Conservation (phyloP, 163 green algal genomes). For the Coccomyxa subellipsoidea region DNA sequence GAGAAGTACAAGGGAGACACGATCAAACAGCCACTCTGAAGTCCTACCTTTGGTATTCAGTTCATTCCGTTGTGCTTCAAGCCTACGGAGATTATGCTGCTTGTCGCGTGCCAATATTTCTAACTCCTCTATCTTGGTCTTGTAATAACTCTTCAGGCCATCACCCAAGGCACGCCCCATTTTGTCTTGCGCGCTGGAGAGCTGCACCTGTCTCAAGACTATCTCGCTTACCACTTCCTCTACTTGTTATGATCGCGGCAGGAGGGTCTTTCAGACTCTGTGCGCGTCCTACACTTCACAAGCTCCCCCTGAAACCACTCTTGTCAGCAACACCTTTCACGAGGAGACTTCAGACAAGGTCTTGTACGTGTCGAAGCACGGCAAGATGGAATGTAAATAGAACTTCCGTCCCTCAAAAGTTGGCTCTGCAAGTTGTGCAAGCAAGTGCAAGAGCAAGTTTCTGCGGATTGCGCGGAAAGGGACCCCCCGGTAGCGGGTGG, state of each 20-base stretch:
- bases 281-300: too few relatives aligned
- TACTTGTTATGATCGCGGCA: neutral
- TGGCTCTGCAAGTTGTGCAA: too few relatives aligned
- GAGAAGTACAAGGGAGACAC: too few relatives aligned
- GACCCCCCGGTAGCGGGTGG: too few relatives aligned
- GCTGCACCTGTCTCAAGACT: neutral
- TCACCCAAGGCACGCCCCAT: slow-evolving; percentile 29
- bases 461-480: too few relatives aligned
- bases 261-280: neutral
- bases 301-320: too few relatives aligned
- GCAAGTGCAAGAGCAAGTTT: too few relatives aligned
- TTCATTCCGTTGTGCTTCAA: slow-evolving; percentile 98
- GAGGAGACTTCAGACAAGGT: too few relatives aligned
- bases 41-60: slow-evolving; percentile 91
- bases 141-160: slow-evolving; percentile 35
- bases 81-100: slow-evolving; percentile 87
- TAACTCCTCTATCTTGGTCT: slow-evolving; percentile 89
- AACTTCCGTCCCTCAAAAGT: too few relatives aligned
- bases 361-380: too few relatives aligned
- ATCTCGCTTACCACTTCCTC: neutral
- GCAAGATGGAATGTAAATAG: too few relatives aligned
- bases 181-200: neutral
- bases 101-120: slow-evolving; percentile 92
- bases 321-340: too few relatives aligned
- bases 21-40: neutral